Evolutionary conservation across 2,329 filamentous ascomycete genomes (phyloP), one percentile per base, ranked within the genome.

Genomic region (Ascochyta koolunga): DNA sequence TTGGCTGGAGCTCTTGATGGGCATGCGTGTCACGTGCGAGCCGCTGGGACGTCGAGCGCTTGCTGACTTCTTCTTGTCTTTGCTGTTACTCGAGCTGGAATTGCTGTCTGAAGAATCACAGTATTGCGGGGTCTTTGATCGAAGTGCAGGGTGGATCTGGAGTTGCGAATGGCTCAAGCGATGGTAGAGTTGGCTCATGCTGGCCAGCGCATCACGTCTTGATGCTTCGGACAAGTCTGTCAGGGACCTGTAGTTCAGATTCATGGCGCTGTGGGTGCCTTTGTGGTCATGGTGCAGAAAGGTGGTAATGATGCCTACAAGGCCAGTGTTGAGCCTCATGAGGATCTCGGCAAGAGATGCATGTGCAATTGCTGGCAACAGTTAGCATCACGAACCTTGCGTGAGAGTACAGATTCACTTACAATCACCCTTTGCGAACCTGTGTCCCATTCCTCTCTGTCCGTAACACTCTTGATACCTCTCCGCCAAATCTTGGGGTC

Each of bases 311-410:
- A 81, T 79, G 50, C 66, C 64, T 7, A 80, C 77, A 5, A 81
- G 73, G 33, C 79, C 78, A 16, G 77, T 77, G 56, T 81, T 80
- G 24, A 80, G 66, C 56, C 72, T 78, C 51, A 80, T 71, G 21
- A 80, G 59, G 16, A 78, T 77, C 55, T 77, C 76, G 10, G 77
- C 75, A 18, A 80, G 76, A n/a, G 73, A 76, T 3, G 74, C 74
- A 53, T 79, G 77, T 15, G 78, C 78, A 48, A 76, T 76, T 39
- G 75, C 78, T 80, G 51, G 46, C 45, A 25, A 27, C 22, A 13
- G 24, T 54, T 25, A 50, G 38, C 22, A 29, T 39, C 2, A 9
- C 19, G 8, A 16, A 36, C 9, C 11, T 13, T 32, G 11, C 25
- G 18, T 9, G 16, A 4, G 19, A 21, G n/a, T 33, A 25, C 4